A percentile compares a stretch with the other conserved stretches of the same genome.
These are phyloP conservation scores for Pleomassaria siparia DNA, from an alignment of 2,329 filamentous ascomycete genomes.

Conservation along the genomic window DNA sequence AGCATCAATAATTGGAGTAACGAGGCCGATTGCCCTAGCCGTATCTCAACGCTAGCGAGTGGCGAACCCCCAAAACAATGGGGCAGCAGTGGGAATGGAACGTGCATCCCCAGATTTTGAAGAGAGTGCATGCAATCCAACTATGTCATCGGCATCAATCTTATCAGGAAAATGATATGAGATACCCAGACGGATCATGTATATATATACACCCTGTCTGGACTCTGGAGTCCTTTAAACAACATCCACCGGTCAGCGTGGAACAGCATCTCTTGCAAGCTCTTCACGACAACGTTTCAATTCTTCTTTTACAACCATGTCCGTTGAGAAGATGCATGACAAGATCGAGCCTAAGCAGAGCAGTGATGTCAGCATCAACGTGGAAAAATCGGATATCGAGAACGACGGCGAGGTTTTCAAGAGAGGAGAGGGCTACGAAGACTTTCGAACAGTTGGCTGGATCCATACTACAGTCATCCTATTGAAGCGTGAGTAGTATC, in stretches of 20 bases:
- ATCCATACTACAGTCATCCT: slow-evolving; percentile 56
- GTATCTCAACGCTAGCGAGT: neutral
- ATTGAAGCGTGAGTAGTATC: slow-evolving; percentile 44
- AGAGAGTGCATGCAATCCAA: neutral
- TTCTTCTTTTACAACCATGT: slow-evolving; percentile 14
- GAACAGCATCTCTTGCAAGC: slow-evolving; percentile 1
- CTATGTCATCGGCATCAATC: neutral
- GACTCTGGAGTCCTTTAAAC: slow-evolving; percentile 1
- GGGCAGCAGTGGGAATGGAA: slow-evolving; percentile 12
- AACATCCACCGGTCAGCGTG: neutral
- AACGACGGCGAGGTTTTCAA: slow-evolving; percentile 51
- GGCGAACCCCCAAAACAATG: slow-evolving; percentile 23
- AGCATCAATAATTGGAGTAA: neutral
- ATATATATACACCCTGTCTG: slow-evolving; percentile 2
- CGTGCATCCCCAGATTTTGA: slow-evolving; percentile 26
- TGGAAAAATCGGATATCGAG: slow-evolving; percentile 12
- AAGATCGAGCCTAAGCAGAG: slow-evolving; percentile 23
- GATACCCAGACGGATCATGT: slow-evolving; percentile 9
- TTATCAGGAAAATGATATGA: neutral
- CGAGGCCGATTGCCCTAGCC: neutral
- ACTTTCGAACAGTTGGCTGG: slow-evolving; percentile 59
- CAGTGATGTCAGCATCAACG: slow-evolving; percentile 21
- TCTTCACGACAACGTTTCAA: neutral
- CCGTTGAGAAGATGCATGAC: slow-evolving; percentile 29
- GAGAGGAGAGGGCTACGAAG: slow-evolving; percentile 44